These are phyloP conservation scores for Exophiala sp. DNA, from an alignment of 2,329 filamentous ascomycete species.

Conservation along the genomic window DNA sequence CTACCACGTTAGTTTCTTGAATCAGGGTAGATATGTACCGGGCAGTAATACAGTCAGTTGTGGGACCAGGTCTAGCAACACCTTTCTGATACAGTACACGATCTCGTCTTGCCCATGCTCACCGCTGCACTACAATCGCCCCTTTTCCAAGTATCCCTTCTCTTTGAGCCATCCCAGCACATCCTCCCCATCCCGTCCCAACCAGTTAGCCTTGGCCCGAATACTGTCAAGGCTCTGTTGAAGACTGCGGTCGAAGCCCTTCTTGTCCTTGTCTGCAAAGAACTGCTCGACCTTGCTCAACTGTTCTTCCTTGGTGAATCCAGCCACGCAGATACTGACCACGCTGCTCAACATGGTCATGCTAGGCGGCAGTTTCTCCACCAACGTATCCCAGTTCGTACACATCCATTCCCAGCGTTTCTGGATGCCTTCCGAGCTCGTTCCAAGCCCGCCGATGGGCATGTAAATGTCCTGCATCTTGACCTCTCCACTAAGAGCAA, in stretches of 20 bases:
- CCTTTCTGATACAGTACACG: background rate
- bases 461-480: conserved; percentile 95
- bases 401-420: conserved; percentile 79
- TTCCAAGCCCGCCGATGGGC: conserved; percentile 71
- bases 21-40: too few species aligned
- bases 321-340: conserved; percentile 72
- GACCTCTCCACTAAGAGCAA: conserved; percentile 72
- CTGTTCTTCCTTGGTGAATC: conserved; percentile 72
- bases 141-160: conserved; percentile 49
- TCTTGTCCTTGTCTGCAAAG: conserved; percentile 75
- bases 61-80: background rate
- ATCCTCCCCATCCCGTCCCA: conserved; percentile 68
- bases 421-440: conserved; percentile 69
- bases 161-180: conserved; percentile 66
- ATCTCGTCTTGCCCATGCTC: background rate
- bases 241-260: conserved; percentile 77
- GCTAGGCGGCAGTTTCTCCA: conserved; percentile 75
- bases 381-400: conserved; percentile 79
- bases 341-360: conserved; percentile 80
- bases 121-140: conserved; percentile 4
- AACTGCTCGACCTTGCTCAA: conserved; percentile 70
- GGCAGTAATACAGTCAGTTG: background rate
- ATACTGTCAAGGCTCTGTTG: conserved; percentile 86
- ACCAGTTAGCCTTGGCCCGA: conserved; percentile 75
- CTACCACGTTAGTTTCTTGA: too few species aligned